Conservation (phyloP, 768 basidiomycete genomes). For the Mycena filopes region DNA sequence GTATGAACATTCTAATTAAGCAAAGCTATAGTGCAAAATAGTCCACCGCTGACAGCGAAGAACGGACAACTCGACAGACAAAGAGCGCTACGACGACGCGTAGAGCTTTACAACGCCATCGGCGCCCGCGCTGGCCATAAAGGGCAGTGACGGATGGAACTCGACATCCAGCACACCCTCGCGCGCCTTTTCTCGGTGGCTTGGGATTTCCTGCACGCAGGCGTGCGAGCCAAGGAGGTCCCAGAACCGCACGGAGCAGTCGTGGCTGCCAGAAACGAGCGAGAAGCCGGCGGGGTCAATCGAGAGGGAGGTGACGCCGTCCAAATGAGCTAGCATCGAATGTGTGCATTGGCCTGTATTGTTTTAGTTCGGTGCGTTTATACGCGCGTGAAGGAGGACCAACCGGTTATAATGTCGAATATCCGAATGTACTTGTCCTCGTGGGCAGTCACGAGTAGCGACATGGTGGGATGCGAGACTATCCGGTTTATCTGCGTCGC, state of each 20-base stretch:
- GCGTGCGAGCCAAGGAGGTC: slow-evolving; percentile 82
- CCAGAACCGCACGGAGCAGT: slow-evolving; percentile 96
- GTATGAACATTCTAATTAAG: slow-evolving; percentile 36
- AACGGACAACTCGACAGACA: slow-evolving; percentile 28
- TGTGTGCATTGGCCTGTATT: slow-evolving; percentile 83
- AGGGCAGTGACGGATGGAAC: slow-evolving; percentile 83
- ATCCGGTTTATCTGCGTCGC: slow-evolving; percentile 88
- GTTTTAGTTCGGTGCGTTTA: slow-evolving; percentile 13
- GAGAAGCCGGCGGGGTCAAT: slow-evolving; percentile 89
- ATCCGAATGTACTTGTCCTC: slow-evolving; percentile 95
- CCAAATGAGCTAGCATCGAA: slow-evolving; percentile 90
- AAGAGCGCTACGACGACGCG: slow-evolving; percentile 73
- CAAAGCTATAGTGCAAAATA: slow-evolving; percentile 24
- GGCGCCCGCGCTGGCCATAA: slow-evolving; percentile 95
- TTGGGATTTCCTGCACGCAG: slow-evolving; percentile 90
- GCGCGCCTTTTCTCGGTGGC: slow-evolving; percentile 88
- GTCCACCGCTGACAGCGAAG: slow-evolving; percentile 29
- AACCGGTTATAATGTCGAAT: slow-evolving; percentile 86
- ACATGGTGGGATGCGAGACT: slow-evolving; percentile 90
- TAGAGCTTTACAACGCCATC: slow-evolving; percentile 95
- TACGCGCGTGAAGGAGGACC: slow-evolving; percentile 38
- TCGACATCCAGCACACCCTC: slow-evolving; percentile 93
- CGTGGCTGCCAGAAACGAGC: slow-evolving; percentile 91
- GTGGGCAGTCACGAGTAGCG: slow-evolving; percentile 88
- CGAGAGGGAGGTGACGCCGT: slow-evolving; percentile 90